Evolutionary conservation across 208 protist species (phyloP), one percentile per base, ranked within the genome.

Genomic region (Leishmania guyanensis): DNA sequence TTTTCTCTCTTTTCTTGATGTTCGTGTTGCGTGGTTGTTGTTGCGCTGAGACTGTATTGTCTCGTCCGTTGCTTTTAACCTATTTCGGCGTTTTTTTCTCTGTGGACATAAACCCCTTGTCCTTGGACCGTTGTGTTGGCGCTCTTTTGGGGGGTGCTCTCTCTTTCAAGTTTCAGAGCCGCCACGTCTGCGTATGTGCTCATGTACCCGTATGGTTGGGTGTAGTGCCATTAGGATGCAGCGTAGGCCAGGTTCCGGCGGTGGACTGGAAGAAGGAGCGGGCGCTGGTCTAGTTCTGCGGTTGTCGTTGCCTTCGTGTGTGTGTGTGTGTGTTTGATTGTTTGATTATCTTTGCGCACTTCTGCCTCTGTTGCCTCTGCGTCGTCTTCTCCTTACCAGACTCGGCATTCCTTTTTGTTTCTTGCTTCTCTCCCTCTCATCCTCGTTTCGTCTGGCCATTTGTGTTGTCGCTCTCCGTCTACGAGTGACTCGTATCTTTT

Each of bases 381-480:
- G 70, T 73, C 68, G 46, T 78, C 77, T 68, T 83, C 68, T 26
- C 16, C 50, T 76, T 62, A 5, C 58, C 58, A n/a, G 26, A 64
- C 58, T 64, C 58, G 16, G 53, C 17, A 56, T 9, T 56, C 53
- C 16, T 22, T 56, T 12, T 20, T 56, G 0, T 56, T 56, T 56
- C 53, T 53, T 51, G 20, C 66, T 71, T 48, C 17, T 39, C 3
- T 71, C 29, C 50, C 5, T 5, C 16, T 8, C 29, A 5, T 5
- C 16, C 39, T 51, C 2, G 5, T 39, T 29, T 26, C 29, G 6
- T 43, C 14, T 39, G 29, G 62, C 43, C 43, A 46, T 46, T 46
- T 46, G 43, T 46, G 43, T 46, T 46, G 43, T 46, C 43, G 43
- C 43, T 39, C 29, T 68, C 29, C 3, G 29, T 68, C 10, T 20